phyloP scores from a whole-genome alignment of 2,329 filamentous ascomycete species.

The Keithomyces neogunnii region DNA sequence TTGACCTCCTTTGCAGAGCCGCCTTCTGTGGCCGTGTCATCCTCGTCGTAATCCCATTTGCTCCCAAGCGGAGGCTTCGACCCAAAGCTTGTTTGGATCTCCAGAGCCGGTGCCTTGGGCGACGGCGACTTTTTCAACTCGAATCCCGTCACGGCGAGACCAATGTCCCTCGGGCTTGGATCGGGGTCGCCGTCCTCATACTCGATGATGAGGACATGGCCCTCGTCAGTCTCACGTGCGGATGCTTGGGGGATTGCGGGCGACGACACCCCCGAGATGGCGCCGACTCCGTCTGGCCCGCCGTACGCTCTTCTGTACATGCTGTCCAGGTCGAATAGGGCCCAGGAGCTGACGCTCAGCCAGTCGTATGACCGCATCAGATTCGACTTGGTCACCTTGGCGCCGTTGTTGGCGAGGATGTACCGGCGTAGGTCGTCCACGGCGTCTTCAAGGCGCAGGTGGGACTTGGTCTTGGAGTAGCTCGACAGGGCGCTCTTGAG shows the following conservation, averaged over 20 bases:
- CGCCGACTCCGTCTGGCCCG: slow-evolving; percentile 34
- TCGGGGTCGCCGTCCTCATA: slow-evolving; percentile 11
- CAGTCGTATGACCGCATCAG: slow-evolving; percentile 49
- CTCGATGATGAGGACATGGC: slow-evolving; percentile 12
- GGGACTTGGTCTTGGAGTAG: slow-evolving; percentile 40
- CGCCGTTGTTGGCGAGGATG: slow-evolving; percentile 44
- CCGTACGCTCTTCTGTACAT: slow-evolving; percentile 52
- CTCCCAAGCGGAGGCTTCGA: slow-evolving; percentile 4
- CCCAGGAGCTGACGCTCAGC: slow-evolving; percentile 41
- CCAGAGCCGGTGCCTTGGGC: slow-evolving; percentile 24
- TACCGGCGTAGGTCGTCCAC: slow-evolving; percentile 55
- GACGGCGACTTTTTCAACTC: slow-evolving; percentile 15
- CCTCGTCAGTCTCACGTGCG: slow-evolving; percentile 10
- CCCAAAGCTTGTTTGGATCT: slow-evolving; percentile 36
- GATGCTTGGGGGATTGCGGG: slow-evolving; percentile 1
- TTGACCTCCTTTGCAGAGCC: slow-evolving; percentile 11
- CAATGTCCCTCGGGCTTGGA: slow-evolving; percentile 9
- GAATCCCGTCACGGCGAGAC: slow-evolving; percentile 17
- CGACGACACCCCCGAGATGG: slow-evolving; percentile 30
- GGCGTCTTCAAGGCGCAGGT: slow-evolving; percentile 46
- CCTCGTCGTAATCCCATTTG: not conserved
- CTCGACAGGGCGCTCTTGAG: slow-evolving; percentile 53
- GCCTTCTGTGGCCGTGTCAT: not conserved
- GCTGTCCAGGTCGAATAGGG: slow-evolving; percentile 44
- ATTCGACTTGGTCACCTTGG: slow-evolving; percentile 39